phyloP scores from a whole-genome alignment of 2,329 filamentous ascomycete species.

The Zopfia rhizophila region DNA sequence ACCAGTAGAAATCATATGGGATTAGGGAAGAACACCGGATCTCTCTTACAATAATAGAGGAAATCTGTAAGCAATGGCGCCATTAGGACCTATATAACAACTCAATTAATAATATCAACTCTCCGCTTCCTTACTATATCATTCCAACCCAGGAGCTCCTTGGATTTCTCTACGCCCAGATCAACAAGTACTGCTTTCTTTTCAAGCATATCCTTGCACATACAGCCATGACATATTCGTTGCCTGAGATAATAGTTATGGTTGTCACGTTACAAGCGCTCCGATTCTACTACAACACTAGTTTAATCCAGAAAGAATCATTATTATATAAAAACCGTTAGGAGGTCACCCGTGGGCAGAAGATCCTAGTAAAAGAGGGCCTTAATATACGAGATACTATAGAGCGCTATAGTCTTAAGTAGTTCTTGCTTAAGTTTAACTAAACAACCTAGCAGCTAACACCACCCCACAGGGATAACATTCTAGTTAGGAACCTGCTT shows the following conservation, averaged over 20 bases:
- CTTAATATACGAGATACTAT: not conserved
- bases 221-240: not conserved
- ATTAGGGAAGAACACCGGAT: slow-evolving; percentile 5
- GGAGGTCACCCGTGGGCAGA: not conserved
- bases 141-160: not conserved
- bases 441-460: not conserved
- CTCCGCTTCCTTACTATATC: not conserved
- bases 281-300: not conserved
- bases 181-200: slow-evolving; percentile 2
- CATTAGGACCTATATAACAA: slow-evolving; percentile 2
- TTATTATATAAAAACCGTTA: slow-evolving; percentile 1
- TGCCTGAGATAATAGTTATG: not conserved
- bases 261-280: slow-evolving; percentile 1
- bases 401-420: not conserved
- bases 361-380: not conserved
- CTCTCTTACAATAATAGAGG: slow-evolving; percentile 9
- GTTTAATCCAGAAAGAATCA: not conserved
- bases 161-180: slow-evolving; percentile 1
- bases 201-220: not conserved
- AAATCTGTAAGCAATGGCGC: slow-evolving; percentile 6
- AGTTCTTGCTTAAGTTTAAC: slow-evolving; percentile 1
- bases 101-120: not conserved
- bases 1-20: slow-evolving; percentile 5
- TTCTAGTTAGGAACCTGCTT: too few relatives aligned
- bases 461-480: too few relatives aligned